Evolutionary conservation across 345 rosid genomes (phyloP), one percentile per base, ranked within the genome.

Genomic region (Hibiscus tridactylites): DNA sequence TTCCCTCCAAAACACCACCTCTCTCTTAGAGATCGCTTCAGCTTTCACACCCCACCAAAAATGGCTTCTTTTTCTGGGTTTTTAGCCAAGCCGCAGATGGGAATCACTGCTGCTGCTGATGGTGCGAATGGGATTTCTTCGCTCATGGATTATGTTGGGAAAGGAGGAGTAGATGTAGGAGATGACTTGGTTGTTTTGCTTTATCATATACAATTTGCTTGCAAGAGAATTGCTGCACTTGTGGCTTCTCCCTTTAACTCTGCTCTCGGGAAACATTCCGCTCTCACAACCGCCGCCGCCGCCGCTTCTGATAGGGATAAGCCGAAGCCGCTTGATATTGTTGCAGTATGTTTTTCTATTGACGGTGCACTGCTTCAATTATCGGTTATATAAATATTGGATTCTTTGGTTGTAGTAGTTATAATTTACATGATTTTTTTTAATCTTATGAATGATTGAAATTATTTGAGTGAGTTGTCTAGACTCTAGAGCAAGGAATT

Each of bases 171-270:
- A 13, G 65, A 84, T 66, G 87, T 86, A 74, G 89, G 87, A 50
- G 94, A 86, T 81, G 97, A 91, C 65, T 74, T 93, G 50, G 83
- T 87, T 61, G 82, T 93, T 69, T 75, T 93, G 78, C 82, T 90
- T 65, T 77, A 86, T 50, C 98, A 93, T 75, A 65, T 93, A n/a
- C 94, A 88, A 82, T 87, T 87, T 78, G 94, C 98, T 65, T 93
- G 90, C 83, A 93, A 91, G 87, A 87, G 86, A 84, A 88, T 93
- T 58, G 94, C 94, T 47, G 89, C 91, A 73, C 89, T 93, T 52
- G 89, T 91, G 29, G 94, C 97, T 44, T 93, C 98, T 70, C 98
- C 98, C 75, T 93, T 76, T 79, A 87, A 87, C 76, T 86, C 91
- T 58, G 83, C 81, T 73, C 87, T 91, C 5, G 81, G 87, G 29